A percentile compares a stretch with the other conserved stretches of the same genome.
These are phyloP conservation scores for Vigna mungo DNA, from an alignment of 306 rosid species.

Conservation along the genomic window DNA sequence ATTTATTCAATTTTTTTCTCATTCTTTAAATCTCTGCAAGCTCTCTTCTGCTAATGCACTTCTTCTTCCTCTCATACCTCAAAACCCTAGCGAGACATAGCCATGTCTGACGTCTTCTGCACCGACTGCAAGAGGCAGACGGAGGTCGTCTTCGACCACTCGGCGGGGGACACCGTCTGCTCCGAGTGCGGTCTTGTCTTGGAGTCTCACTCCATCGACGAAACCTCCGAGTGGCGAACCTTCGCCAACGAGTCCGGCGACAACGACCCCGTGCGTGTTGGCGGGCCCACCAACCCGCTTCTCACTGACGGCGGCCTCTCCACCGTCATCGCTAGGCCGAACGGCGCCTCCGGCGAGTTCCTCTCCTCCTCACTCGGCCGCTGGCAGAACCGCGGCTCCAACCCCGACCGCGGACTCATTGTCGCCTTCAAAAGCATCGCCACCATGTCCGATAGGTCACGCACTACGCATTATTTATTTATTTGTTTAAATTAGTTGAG, in stretches of 20 bases:
- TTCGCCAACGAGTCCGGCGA: slow-evolving; percentile 97
- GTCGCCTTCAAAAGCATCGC: slow-evolving; percentile 91
- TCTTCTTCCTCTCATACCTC: too few relatives aligned
- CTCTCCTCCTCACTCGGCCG: slow-evolving; percentile 86
- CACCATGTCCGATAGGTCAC: slow-evolving; percentile 92
- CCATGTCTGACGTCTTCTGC: slow-evolving; percentile 90
- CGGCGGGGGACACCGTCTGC: slow-evolving; percentile 92
- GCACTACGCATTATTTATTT: background rate
- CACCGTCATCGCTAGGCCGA: slow-evolving; percentile 88
- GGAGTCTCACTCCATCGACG: slow-evolving; percentile 95
- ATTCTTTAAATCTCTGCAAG: background rate
- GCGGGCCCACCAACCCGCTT: slow-evolving; percentile 88
- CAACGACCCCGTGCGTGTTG: slow-evolving; percentile 96
- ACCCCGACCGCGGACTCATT: slow-evolving; percentile 89
- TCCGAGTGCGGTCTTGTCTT: slow-evolving; percentile 94
- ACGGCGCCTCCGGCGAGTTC: slow-evolving; percentile 82
- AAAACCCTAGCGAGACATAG: slow-evolving; percentile 28
- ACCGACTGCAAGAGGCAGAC: slow-evolving; percentile 90
- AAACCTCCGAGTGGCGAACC: slow-evolving; percentile 92
- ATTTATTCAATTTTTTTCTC: background rate
- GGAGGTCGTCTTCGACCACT: slow-evolving; percentile 92
- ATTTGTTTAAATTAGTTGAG: too few relatives aligned
- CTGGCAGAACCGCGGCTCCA: slow-evolving; percentile 97
- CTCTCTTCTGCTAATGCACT: too few relatives aligned
- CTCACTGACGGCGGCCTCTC: slow-evolving; percentile 88